A percentile compares a stretch with the other conserved stretches of the same genome.
Evolutionary conservation across 176 grass and related monocot genomes (phyloP).

Genomic region (Ensete glaucum): DNA sequence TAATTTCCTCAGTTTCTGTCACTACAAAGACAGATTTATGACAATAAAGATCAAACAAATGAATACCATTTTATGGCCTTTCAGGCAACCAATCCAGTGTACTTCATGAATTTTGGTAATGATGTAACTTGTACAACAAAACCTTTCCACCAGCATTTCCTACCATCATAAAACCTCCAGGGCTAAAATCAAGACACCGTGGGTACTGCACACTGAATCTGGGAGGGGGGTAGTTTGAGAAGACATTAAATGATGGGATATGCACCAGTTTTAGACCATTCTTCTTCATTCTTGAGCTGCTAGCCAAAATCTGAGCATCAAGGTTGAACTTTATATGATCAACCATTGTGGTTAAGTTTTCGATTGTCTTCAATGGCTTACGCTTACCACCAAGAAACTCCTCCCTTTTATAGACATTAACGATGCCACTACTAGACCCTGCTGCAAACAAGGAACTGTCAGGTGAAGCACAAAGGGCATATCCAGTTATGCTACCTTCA

Average conservation of each 20-base stretch:
- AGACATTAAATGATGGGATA: constrained; percentile 54
- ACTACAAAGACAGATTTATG: too few relatives aligned
- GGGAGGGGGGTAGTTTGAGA: constrained; percentile 68
- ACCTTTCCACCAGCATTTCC: constrained; percentile 61
- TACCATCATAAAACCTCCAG: constrained; percentile 58
- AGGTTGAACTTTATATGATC: constrained; percentile 68
- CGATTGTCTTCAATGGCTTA: constrained; percentile 53
- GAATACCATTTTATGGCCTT: too few relatives aligned
- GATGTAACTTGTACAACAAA: constrained; percentile 70
- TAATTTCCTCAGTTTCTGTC: too few relatives aligned
- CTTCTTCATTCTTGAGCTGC: constrained; percentile 54
- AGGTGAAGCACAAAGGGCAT: constrained; percentile 48
- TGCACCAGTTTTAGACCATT: constrained; percentile 66
- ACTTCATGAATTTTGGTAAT: constrained; percentile 54
- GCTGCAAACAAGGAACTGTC: constrained; percentile 55
- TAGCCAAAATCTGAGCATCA: constrained; percentile 59
- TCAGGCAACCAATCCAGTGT: not conserved
- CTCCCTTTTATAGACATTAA: constrained; percentile 65
- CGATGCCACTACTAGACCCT: constrained; percentile 61
- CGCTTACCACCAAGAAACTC: constrained; percentile 63
- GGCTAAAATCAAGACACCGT: constrained; percentile 73
- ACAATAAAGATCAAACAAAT: too few relatives aligned
- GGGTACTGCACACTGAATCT: constrained; percentile 39
- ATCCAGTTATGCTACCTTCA: constrained; percentile 42
- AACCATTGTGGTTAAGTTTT: constrained; percentile 53